These are phyloP conservation scores for Tolypocladium album DNA, from an alignment of 2,329 filamentous ascomycete genomes.

Conservation along the genomic window DNA sequence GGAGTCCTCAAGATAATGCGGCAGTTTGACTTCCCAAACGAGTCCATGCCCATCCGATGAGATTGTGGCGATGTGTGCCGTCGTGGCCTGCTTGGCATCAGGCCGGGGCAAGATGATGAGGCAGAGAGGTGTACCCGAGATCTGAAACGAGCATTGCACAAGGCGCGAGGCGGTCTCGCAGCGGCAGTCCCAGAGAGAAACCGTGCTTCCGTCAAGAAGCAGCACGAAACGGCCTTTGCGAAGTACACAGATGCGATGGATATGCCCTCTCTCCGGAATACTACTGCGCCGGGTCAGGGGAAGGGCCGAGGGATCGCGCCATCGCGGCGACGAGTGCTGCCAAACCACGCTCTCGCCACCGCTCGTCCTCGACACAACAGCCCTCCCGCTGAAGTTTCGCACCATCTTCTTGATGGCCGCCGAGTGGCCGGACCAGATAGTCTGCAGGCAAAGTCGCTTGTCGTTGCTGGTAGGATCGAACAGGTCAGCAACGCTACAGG, in stretches of 20 bases:
- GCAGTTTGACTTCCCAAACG: slow-evolving; percentile 67
- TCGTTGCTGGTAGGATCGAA: slow-evolving; percentile 61
- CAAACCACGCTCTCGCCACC: slow-evolving; percentile 75
- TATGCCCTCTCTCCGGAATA: slow-evolving; percentile 57
- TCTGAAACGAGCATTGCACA: slow-evolving; percentile 35
- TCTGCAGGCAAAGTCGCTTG: slow-evolving; percentile 48
- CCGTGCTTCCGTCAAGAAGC: slow-evolving; percentile 60
- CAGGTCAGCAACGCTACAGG: slow-evolving; percentile 66
- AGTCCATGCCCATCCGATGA: slow-evolving; percentile 68
- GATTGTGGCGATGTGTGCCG: slow-evolving; percentile 70
- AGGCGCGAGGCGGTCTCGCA: slow-evolving; percentile 46
- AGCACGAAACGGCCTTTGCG: slow-evolving; percentile 69
- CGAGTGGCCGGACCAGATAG: slow-evolving; percentile 77
- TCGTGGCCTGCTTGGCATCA: slow-evolving; percentile 43
- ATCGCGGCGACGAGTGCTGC: slow-evolving; percentile 41
- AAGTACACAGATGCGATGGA: slow-evolving; percentile 71
- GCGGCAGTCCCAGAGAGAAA: slow-evolving; percentile 74
- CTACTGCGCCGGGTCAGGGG: slow-evolving; percentile 55
- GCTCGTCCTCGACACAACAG: slow-evolving; percentile 70
- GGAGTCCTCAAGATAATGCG: slow-evolving; percentile 27
- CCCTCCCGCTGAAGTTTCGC: slow-evolving; percentile 69
- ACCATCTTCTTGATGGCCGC: slow-evolving; percentile 75
- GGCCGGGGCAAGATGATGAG: slow-evolving; percentile 61
- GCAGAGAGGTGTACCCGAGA: slow-evolving; percentile 65
- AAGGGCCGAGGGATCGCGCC: slow-evolving; percentile 26